These are phyloP conservation scores for Boletus reticuloceps DNA, from an alignment of 768 basidiomycete species.

Conservation along the genomic window DNA sequence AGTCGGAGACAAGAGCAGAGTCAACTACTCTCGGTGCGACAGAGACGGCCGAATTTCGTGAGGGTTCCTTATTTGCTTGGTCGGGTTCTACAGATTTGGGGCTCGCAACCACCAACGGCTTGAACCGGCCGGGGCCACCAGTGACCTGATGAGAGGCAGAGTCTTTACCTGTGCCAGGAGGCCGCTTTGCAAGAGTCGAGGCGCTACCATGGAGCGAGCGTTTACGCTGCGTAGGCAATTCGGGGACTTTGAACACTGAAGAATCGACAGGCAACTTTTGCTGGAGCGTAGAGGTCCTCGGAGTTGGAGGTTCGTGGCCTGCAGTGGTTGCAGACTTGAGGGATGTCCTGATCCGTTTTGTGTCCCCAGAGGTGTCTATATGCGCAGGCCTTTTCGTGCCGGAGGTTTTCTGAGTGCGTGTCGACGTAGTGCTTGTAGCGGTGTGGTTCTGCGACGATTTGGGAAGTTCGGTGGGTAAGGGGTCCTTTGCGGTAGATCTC, in stretches of 20 bases:
- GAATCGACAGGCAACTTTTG: background rate
- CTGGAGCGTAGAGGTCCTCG: background rate
- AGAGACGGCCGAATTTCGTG: background rate
- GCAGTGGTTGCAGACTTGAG: background rate
- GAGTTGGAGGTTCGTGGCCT: background rate
- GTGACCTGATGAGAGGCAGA: background rate
- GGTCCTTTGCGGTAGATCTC: background rate
- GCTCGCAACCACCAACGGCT: constrained; percentile 4
- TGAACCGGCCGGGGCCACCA: constrained; percentile 15
- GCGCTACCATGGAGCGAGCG: background rate
- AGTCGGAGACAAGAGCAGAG: background rate
- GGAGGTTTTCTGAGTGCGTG: background rate
- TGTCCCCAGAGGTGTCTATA: constrained; percentile 12
- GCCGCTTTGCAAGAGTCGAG: background rate
- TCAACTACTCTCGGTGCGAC: background rate
- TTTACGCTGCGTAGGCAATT: background rate
- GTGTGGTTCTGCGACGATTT: background rate
- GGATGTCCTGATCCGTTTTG: constrained; percentile 14
- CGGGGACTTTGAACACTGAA: constrained; percentile 6
- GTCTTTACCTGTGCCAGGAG: background rate
- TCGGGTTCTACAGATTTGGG: background rate
- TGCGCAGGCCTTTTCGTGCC: constrained; percentile 20
- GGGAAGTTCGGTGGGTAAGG: background rate
- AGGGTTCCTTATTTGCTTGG: background rate
- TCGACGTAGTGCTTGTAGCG: background rate